Base-by-base conservation (phyloP, 495 filamentous ascomycete genomes). In the Rostrohypoxylon terebratum region DNA sequence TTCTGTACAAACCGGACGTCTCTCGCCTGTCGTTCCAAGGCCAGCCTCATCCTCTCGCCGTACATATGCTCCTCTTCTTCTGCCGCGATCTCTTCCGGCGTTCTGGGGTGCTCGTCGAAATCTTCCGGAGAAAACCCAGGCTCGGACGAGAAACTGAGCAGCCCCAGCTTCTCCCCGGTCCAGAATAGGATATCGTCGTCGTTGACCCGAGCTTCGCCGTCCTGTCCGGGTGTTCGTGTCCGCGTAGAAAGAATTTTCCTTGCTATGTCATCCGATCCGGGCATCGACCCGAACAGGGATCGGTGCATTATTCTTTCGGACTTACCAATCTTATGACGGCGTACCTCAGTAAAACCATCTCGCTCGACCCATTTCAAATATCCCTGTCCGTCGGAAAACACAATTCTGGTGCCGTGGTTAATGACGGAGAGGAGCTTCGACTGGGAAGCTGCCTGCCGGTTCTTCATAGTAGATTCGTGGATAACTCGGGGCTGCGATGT, bases 281-380 rank as follows among this genome's bases (percentile, higher is more conserved):
- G 80, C 81, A 83, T 85, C 51, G 78, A 83, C 53, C 78, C 81
- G 59, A 89, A 88, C 0, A 86, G 74, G 23, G 82, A 80, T 13
- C 77, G 69, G 50, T 75, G 69, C 68, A 77, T 59, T 55, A 78
- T 58, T 68, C 74, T 57, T 76, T 85, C 80, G 73, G 81, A 81
- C 47, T 87, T 83, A 28, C 86, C 85, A 50, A 91, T 94, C 72
- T 91, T 93, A 81, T 90, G 91, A 14, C 88, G 87, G 25, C 95
- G 89, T 47, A 94, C 91, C 72, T 93, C 88, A n/a, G 90, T 89
- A 60, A 89, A 89, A 10, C 93, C 94, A 74, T 98, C 93, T 23
- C 94, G 86, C 80, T 98, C 95, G 23, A 96, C 87, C 94, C 95
- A 98, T 80, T 94, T 97, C 66, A 98, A 77, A 65, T 90, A 90